Evolutionary conservation across 2,329 filamentous ascomycete species (phyloP), one percentile per base, ranked within the genome.

Genomic region (Parafenestella ontariensis): DNA sequence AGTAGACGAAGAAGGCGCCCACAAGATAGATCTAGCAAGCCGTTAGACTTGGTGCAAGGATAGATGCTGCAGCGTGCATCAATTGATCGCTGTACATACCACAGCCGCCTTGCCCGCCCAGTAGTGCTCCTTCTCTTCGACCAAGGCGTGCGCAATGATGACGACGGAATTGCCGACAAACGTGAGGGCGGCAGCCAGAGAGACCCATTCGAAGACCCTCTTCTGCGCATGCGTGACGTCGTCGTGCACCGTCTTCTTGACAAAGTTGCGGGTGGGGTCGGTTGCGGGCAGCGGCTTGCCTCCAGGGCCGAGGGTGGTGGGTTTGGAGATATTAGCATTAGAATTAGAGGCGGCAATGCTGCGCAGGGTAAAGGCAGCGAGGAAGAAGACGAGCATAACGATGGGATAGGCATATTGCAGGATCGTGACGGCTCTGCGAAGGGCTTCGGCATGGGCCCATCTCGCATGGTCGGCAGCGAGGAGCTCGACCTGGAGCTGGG

Each of bases 1-100:
- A 84, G 79, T 96, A 95, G 60, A 95, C 87, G 81, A 96, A 96
- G 62, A 92, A 89, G 40, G 91, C 89, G 49, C 89, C 91, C 52
- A 91, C 85, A 59, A 96, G 82, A 76, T 96, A 96, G 70, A 96
- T 89, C 92, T 96, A 49, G n/a, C 4, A 40, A 5, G 18, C 43
- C 46, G 55, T 56, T 23, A 66, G 58, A 42, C 48, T 23, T 9
- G 15, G 18, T 10, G 10, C 21, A 57, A 59, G 64, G 63, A 59
- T n/a, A n/a, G n/a, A n/a, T n/a, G n/a, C n/a, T n/a, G n/a, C n/a
- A n/a, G n/a, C n/a, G n/a, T n/a, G n/a, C n/a, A n/a, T n/a, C n/a
- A n/a, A n/a, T n/a, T 50, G 63, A 65, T 21, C 36, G 9, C 13
- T 20, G 45, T 23, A 75, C 89, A 73, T 86, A 93, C 91, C 78